A percentile compares a stretch with the other conserved stretches of the same genome.
Conservation (phyloP, 2,329 filamentous ascomycete genomes). For the Penicillium concentricum region DNA sequence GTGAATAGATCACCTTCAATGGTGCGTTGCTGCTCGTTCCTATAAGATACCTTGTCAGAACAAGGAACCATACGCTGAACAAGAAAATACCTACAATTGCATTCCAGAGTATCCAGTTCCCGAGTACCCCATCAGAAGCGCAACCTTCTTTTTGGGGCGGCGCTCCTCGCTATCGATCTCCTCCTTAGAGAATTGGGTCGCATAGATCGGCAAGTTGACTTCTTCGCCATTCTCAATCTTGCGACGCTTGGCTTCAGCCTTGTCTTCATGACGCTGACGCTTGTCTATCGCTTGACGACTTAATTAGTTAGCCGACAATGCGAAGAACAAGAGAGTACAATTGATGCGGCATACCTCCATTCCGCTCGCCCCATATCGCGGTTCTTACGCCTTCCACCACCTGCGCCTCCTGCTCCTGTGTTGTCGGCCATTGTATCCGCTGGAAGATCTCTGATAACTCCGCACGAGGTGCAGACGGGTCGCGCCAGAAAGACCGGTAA, state of each 20-base stretch:
- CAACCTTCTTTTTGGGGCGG: conserved; percentile 92
- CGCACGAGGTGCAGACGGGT: conserved; percentile 5
- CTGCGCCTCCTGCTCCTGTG: conserved; percentile 32
- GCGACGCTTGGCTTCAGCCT: conserved; percentile 56
- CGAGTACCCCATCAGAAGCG: conserved; percentile 91
- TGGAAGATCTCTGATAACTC: conserved; percentile 20
- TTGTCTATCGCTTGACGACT: conserved; percentile 55
- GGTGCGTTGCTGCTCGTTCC: conserved; percentile 70
- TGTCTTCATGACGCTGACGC: conserved; percentile 51
- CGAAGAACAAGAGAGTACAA: conserved; percentile 7
- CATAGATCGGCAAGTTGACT: conserved; percentile 51
- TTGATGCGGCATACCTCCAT: conserved; percentile 55
- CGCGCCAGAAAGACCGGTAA: conserved; percentile 1
- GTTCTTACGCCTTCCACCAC: conserved; percentile 56
- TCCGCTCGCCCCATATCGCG: conserved; percentile 66
- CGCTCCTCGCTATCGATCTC: conserved; percentile 86
- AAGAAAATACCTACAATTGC: conserved; percentile 62
- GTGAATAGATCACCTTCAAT: conserved; percentile 95
- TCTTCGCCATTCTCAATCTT: conserved; percentile 50
- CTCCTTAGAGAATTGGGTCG: conserved; percentile 65
- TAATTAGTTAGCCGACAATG: conserved; percentile 48
- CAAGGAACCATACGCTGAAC: not conserved
- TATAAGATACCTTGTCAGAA: conserved; percentile 18
- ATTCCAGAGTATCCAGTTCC: conserved; percentile 97
- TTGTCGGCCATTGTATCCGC: conserved; percentile 35